Base-by-base conservation (phyloP, 139 green algal genomes). In the Volvox reticuliferus region DNA sequence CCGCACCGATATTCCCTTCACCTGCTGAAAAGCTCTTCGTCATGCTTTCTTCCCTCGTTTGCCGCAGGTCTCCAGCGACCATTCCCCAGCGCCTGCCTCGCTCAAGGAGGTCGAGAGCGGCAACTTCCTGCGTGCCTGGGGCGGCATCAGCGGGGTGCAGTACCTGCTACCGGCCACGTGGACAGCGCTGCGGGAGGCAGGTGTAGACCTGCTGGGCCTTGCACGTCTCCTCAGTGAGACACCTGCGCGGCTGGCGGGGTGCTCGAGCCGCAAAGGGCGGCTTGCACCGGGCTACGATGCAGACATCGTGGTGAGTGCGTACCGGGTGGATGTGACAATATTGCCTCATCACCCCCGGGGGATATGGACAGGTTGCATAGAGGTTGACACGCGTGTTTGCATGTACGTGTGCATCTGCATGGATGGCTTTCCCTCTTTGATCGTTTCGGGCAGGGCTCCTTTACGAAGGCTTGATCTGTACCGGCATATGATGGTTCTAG, bases 81-180 rank as follows among this genome's bases (percentile, higher is more conserved):
- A 99, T 94, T 99, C 98, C 0, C 98, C 98, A 2, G 92, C 96
- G 5, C 94, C 95, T 17, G 90, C 95, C 1, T 88, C 78, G 0
- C 71, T 98, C 32, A 99, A 99, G 93, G 73, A 94, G 67, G 69
- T 97, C 5, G 95, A 99, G 22, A 86, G 87, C 3, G 97, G 98
- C 1, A 88, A 99, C 94, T 99, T 99, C 88, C 35, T 97, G 17
- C 91, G 93, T 14, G 97, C 98, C 9, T 99, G 98, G 98, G 98
- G 98, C 71, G 98, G 98, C 89, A 99, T 99, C 62, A 78, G 76
- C 93, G 97, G 96, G 1, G 87, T 98, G 80, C 98, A 99, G 94
- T 98, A 99, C 89, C 81, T 93, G 50, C 95, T 99, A 91, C 96
- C 98, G 14, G 95, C 96, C 30, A 97, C 94, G 1, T 99, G 96